Evolutionary conservation across 768 basidiomycete species (phyloP), one percentile per base, ranked within the genome.

Genomic region (Lentinula raphanica): DNA sequence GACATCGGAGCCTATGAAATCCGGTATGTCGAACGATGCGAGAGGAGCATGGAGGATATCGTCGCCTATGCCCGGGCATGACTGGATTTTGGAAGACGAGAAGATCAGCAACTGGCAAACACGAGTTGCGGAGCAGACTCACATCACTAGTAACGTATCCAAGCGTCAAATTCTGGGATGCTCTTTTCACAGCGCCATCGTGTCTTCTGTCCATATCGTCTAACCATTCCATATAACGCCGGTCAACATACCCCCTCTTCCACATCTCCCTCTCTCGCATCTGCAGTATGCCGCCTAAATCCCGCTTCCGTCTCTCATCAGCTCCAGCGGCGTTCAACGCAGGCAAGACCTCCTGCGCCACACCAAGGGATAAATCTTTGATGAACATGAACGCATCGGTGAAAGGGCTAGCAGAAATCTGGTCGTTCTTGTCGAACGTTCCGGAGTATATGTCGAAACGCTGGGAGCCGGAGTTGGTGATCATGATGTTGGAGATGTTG

Each of bases 131-230:
- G 45, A 15, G n/a, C n/a, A 2, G 9, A 67, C 83, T 66, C 62
- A 87, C 84, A 67, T 90, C 88, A 1, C 69, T 63, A 4, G 90
- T 92, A 23, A 92, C 88, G 65, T 92, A 92, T 60, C 91, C 90
- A 19, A 85, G 69, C 1, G 88, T 89, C 65, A 84, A 68, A 59
- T 85, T 80, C 19, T 66, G 60, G n/a, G 78, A 72, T 1, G 74
- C 79, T 17, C 77, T 70, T 40, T 69, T 71, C 55, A 73, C 76
- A 13, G 72, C 57, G 2, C 73, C 75, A 29, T 69, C 61, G 45
- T 63, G 62, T 32, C 70, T 69, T 46, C 62, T 63, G 55, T 76
- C 70, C 86, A 85, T 86, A 51, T 79, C 81, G 63, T 75, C 72
- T 58, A 88, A 66, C 88, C 88, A 89, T 12, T 68, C 66, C 32